Percentiles rank a stretch among this genome's conserved stretches.
Conservation (phyloP, 2,329 filamentous ascomycete species). For the Decorospora gaudefroyi region DNA sequence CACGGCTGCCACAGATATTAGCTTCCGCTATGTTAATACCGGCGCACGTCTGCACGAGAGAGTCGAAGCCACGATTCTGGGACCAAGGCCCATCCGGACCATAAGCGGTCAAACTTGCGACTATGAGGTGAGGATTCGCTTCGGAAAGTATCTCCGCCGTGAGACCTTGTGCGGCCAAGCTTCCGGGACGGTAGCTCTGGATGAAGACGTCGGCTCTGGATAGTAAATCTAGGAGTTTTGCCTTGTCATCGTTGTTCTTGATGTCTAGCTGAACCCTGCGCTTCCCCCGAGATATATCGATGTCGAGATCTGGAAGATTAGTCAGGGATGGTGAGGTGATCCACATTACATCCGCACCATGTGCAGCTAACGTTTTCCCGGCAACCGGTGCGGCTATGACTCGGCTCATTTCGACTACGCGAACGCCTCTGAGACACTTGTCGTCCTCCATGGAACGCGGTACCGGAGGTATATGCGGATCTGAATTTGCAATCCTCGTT, state of each 20-base stretch:
- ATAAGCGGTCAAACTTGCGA: conserved; percentile 60
- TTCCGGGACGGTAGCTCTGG: conserved; percentile 58
- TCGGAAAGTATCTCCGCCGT: conserved; percentile 46
- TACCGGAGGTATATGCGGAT: conserved; percentile 11
- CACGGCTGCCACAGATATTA: conserved; percentile 49
- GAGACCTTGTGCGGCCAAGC: conserved; percentile 53
- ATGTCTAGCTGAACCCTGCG: conserved; percentile 56
- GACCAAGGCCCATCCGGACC: conserved; percentile 56
- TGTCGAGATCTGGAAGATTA: conserved; percentile 48
- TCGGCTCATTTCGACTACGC: conserved; percentile 50
- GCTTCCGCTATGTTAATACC: conserved; percentile 63
- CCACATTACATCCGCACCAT: conserved; percentile 55
- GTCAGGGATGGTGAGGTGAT: conserved; percentile 53
- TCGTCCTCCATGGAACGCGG: background rate
- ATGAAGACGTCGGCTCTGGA: conserved; percentile 59
- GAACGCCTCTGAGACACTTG: conserved; percentile 50
- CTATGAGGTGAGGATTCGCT: conserved; percentile 54
- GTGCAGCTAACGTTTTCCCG: conserved; percentile 50
- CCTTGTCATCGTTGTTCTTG: conserved; percentile 48
- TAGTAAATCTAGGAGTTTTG: conserved; percentile 51
- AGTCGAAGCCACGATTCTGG: conserved; percentile 59
- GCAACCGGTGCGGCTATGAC: conserved; percentile 54
- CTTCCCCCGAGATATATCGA: conserved; percentile 55
- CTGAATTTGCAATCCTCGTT: conserved; percentile 37
- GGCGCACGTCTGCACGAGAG: conserved; percentile 59